phyloP scores from a whole-genome alignment of 192 early-diverging fungal species.

The Podila horticola region DNA sequence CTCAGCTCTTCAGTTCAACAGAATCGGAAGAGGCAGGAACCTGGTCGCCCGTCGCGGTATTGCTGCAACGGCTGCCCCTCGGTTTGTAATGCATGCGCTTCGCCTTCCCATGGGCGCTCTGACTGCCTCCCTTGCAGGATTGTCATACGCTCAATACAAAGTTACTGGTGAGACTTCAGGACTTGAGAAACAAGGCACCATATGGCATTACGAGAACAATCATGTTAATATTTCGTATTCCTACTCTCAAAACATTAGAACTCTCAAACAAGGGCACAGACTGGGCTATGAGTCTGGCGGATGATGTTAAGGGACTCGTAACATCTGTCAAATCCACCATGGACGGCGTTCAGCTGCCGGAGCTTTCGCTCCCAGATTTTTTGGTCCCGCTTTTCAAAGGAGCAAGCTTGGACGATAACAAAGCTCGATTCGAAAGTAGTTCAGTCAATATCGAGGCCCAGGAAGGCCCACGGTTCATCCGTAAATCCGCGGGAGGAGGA shows the following conservation, averaged over 20 bases:
- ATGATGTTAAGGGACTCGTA: slow-evolving; percentile 37
- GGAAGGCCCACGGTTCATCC: slow-evolving; percentile 46
- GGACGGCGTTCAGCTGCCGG: slow-evolving; percentile 40
- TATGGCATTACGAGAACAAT: background rate
- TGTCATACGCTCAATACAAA: slow-evolving; percentile 72
- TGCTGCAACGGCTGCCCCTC: slow-evolving; percentile 50
- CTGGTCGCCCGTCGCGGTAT: slow-evolving; percentile 33
- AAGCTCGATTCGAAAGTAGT: slow-evolving; percentile 14
- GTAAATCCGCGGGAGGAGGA: slow-evolving; percentile 22
- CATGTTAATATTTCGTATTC: background rate
- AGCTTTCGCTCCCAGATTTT: slow-evolving; percentile 48
- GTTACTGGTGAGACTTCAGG: slow-evolving; percentile 53
- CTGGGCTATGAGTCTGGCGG: slow-evolving; percentile 40
- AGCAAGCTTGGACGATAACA: slow-evolving; percentile 49
- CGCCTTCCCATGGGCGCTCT: slow-evolving; percentile 67
- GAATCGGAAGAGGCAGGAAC: slow-evolving; percentile 11
- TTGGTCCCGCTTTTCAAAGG: slow-evolving; percentile 52
- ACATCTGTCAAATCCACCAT: slow-evolving; percentile 47
- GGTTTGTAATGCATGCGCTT: slow-evolving; percentile 57
- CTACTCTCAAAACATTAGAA: slow-evolving; percentile 17
- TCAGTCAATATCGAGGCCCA: slow-evolving; percentile 12
- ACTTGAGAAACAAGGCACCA: background rate
- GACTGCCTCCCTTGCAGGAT: slow-evolving; percentile 66
- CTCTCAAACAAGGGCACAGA: slow-evolving; percentile 48
- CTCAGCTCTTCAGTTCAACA: slow-evolving; percentile 35